Evolutionary conservation across 2,329 filamentous ascomycete genomes (phyloP), one percentile per base, ranked within the genome.

Genomic region (Plenodomus lindquistii): DNA sequence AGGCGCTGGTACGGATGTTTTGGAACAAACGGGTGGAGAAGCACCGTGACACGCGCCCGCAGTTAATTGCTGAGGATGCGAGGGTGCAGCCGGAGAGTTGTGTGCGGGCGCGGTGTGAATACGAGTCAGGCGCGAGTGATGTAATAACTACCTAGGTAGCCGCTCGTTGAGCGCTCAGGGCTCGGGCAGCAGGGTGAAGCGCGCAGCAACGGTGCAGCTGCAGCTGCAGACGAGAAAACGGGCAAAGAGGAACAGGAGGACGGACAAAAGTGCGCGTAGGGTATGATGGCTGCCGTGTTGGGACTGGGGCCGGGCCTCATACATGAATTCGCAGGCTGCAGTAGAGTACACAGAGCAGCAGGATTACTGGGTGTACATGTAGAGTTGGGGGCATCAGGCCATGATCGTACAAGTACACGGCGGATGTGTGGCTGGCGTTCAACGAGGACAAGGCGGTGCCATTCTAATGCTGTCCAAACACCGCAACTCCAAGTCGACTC

Each of bases 1-100:
- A 27, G 47, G 57, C 46, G 41, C 53, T 48, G 35, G 44, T 46
- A 48, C 40, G 49, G 57, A 48, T 37, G 57, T 53, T 41, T 39
- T 45, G 51, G n/a, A n/a, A n/a, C n/a, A n/a, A 44, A 51, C 54
- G 55, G 58, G 55, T 60, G 57, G 53, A 40, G 45, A 51, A 40
- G 51, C 46, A 58, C 56, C 50, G 50, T 50, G 50, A 42, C 39
- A 43, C 41, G 38, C 37, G 40, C 41, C 37, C 52, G 45, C 37
- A 47, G 46, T n/a, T n/a, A n/a, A n/a, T n/a, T 39, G 36, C 52
- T 39, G 48, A 49, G 44, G 41, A 36, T 47, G 53, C 42, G 47
- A 48, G 42, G n/a, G 47, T 31, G 50, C 43, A 48, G 44, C 41
- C 45, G 24, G 42, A 38, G 45, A 16, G 16, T 37, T 42, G 31